phyloP scores from a whole-genome alignment of 2,329 filamentous ascomycete genomes.

The Phaeosphaeriaceae sp. region DNA sequence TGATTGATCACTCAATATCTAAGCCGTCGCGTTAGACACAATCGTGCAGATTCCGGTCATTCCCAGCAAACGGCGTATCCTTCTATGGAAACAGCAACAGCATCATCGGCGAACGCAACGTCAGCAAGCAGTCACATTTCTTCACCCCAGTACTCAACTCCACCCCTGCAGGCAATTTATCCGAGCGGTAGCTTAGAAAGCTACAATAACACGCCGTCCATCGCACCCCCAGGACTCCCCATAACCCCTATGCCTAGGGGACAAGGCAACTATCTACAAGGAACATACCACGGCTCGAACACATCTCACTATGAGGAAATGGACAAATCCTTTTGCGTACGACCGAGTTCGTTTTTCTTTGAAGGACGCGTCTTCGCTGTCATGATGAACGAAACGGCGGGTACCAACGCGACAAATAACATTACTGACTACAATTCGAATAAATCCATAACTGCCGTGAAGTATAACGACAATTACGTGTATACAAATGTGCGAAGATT shows the following conservation, averaged over 20 bases:
- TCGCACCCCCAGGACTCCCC: background rate
- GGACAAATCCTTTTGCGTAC: constrained; percentile 4
- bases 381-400: constrained; percentile 10
- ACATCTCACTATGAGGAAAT: background rate
- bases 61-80: no score
- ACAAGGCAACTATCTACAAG: background rate
- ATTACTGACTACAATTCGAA: constrained; percentile 2
- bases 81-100: no score
- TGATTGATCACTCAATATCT: background rate
- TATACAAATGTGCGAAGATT: constrained; percentile 18
- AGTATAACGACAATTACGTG: constrained; percentile 1
- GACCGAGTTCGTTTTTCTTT: background rate
- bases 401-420: background rate
- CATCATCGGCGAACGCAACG: no score
- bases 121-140: no score
- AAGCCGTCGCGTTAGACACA: no score
- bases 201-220: no score
- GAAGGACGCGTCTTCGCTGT: constrained; percentile 13
- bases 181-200: no score
- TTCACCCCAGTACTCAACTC: no score
- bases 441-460: constrained; percentile 3
- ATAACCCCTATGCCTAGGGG: background rate
- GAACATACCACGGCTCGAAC: background rate
- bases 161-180: no score
- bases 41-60: no score